Evolutionary conservation across 805 yeast genomes (phyloP), one percentile per base, ranked within the genome.

Genomic region (Saturnispora serradocipensis): DNA sequence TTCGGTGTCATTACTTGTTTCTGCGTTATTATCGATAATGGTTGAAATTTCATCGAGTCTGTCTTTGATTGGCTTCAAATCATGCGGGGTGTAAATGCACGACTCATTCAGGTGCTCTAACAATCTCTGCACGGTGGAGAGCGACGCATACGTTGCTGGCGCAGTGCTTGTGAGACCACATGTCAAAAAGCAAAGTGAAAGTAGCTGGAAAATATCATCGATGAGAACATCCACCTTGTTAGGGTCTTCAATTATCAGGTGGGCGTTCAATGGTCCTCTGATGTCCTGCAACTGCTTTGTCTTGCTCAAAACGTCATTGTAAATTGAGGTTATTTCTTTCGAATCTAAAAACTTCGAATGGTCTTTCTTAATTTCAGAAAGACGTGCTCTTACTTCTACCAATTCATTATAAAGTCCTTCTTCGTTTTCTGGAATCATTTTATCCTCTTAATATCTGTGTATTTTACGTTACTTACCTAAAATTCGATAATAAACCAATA

Each of bases 91-190:
- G 67, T 82, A 91, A 20, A 87, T 88, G 51, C 81, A 82, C 47
- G 87, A 79, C 63, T 87, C 96, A 57, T 80, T 78, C 55, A 91
- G 71, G 68, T 91, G 98, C 56, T 81, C 86, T 58, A 93, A 73
- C 53, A 93, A 71, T 58, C 93, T 81, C 67, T 84, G 84, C 20
- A 93, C 95, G 0, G 98, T 88, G 42, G 89, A 76, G 42, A 91
- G 70, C 3, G 95, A 86, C 5, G 96, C 91, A 68, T 86, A 93
- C 1, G 96, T 87, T 4, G 97, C 96, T 1, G 98, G 96, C 1
- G 97, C 96, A 35, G 88, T 78, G 59, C 88, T 84, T 45, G 86
- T 85, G 59, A 88, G 72, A 3, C 99, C 99, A 53, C 95, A 93
- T 2, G 98, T 88, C 61, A 91, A 79, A 67, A 90, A 88, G 58